Conservation (phyloP, 2,329 filamentous ascomycete species). For the Colletotrichum graminicola region DNA sequence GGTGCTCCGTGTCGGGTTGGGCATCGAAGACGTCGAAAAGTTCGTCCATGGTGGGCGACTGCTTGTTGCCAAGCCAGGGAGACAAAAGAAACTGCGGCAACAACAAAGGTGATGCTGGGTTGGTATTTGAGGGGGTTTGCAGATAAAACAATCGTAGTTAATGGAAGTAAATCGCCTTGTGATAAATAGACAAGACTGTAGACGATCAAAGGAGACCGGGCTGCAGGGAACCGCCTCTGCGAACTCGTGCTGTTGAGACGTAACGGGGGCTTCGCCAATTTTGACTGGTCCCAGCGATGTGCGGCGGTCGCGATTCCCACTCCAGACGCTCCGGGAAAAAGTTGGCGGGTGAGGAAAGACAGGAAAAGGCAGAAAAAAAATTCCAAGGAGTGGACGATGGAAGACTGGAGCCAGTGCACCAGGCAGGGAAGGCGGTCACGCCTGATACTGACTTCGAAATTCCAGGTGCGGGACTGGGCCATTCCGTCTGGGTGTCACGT, state of each 20-base stretch:
- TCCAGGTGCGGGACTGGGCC: conserved; percentile 5
- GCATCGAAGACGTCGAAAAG: conserved; percentile 87
- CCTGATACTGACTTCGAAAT: conserved; percentile 13
- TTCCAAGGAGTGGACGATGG: background rate
- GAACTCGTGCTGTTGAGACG: conserved; percentile 5
- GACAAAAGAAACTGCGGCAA: background rate
- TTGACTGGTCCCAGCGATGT: conserved; percentile 26
- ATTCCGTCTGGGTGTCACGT: conserved; percentile 4
- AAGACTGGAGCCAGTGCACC: background rate
- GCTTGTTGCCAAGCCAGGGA: background rate
- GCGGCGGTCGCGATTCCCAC: conserved; percentile 22
- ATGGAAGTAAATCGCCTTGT: background rate
- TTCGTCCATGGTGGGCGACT: conserved; percentile 71
- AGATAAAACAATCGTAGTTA: background rate
- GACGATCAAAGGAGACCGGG: too few relatives aligned
- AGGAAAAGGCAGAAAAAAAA: conserved; percentile 32
- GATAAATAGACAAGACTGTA: background rate
- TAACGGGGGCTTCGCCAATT: conserved; percentile 15
- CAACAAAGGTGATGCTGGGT: background rate
- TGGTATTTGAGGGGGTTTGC: background rate
- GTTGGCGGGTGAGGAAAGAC: conserved; percentile 14
- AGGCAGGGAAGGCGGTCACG: conserved; percentile 30
- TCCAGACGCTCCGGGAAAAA: conserved; percentile 11
- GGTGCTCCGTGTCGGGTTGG: conserved; percentile 59
- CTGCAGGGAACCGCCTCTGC: background rate